Evolutionary conservation across 1,284 basidiomycete species (phyloP), one percentile per base, ranked within the genome.

Genomic region (Coniferiporia weirii): DNA sequence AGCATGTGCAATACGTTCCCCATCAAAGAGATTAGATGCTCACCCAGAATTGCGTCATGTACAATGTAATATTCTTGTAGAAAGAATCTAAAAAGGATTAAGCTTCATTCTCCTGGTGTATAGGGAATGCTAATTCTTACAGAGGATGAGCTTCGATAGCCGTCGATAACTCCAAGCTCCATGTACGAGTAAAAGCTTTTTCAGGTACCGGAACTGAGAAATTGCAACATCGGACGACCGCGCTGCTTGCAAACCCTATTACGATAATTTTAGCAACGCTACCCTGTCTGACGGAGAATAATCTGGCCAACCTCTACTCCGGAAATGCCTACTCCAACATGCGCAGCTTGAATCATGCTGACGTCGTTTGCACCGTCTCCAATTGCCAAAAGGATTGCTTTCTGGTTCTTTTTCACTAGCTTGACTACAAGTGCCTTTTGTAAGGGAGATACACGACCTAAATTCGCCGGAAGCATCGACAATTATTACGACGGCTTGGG

Each of bases 391-490:
- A 98, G 77, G 52, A 98, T 92, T 1, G 94, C 81, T 59, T 93
- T 92, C 65, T 90, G 86, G 72, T 96, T 95, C 74, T 95, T 95
- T 80, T 98, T 99, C 64, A 99, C 96, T 32, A 99, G 85, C 74
- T 98, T 98, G 63, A 99, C 97, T 13, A 99, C 95, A 27, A 98
- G 80, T 0, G 97, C 97, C 73, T 99, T 99, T 70, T 99, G 97
- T 52, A 99, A 74, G 0, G 97, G 97, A 12, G 96, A 98, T 1
- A 99, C 97, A 67, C 97, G 95, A 75, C 91, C 91, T 95, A 64
- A 7, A 57, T 27, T 15, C 9, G 40, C 19, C 17, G 22, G 7
- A 19, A 53, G 19, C 46, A 6, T 43, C 56, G 58, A 46, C 60
- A 49, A 34, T 47, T 27, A 27, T 5, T 27, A 47, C 57, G 45